Percentiles rank a stretch among this genome's conserved stretches.
phyloP scores from a whole-genome alignment of 768 basidiomycete species.

The Sporobolomyces roseus region DNA sequence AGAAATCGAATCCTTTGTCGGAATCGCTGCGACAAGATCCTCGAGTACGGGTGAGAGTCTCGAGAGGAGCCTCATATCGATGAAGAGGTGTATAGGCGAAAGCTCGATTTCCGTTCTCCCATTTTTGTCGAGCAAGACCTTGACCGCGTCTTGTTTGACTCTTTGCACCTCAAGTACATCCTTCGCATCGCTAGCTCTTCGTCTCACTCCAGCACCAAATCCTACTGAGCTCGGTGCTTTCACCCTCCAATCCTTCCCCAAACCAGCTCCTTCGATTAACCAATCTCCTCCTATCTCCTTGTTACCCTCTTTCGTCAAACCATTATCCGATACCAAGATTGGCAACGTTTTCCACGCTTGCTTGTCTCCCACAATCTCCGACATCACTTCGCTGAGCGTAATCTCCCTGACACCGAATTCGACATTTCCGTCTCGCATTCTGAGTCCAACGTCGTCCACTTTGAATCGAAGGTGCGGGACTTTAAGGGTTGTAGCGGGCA shows the following conservation, averaged over 20 bases:
- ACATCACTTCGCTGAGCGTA: background rate
- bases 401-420: background rate
- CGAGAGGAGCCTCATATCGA: constrained; percentile 48
- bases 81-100: constrained; percentile 47
- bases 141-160: background rate
- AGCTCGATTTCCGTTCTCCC: background rate
- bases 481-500: background rate
- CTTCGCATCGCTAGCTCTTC: background rate
- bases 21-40: background rate
- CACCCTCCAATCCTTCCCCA: constrained; percentile 7
- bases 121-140: background rate
- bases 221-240: background rate
- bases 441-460: constrained; percentile 1
- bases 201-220: background rate
- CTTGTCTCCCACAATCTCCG: background rate
- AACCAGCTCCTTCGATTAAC: background rate
- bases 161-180: no score
- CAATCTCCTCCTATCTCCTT: constrained; percentile 5
- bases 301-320: background rate
- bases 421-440: background rate
- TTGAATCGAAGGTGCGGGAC: constrained; percentile 21
- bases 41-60: constrained; percentile 44
- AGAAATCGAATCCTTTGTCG: background rate
- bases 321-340: constrained; percentile 2
- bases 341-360: constrained; percentile 6